Base-by-base conservation (phyloP, 371 early-diverging fungal genomes). In the Batkoa obscura region DNA sequence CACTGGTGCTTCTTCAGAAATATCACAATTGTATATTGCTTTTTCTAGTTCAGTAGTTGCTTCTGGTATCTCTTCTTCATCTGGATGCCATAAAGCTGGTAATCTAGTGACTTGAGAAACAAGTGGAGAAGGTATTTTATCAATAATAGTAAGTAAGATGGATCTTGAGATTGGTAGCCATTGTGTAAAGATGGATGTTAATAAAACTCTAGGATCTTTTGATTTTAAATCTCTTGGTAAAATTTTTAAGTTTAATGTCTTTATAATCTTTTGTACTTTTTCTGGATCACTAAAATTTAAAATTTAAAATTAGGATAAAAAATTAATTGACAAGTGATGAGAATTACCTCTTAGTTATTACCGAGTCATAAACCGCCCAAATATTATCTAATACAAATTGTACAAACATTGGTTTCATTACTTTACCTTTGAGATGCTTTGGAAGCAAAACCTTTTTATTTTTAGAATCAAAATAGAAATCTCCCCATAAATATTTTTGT, bases 381-480 rank as follows among this genome's bases (percentile, higher is more conserved):
- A 98, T 78, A 58, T 94, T 92, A 2, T 86, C 88, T 48, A 98
- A 67, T 5, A 89, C 85, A 52, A 98, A 80, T 65, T 96, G 96
- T 31, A 94, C 95, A 71, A 94, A 94, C 75, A 96, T 73, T 0
- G 96, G 94, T 61, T 91, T 90, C 59, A 90, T 62, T 1, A 70
- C 62, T 37, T 87, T 72, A 2, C 91, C 88, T 54, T 87, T 86
- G 32, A 86, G 63, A 48, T 84, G 87, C 63, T 88, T 91, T 43
- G 83, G 81, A 2, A 77, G 76, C 46, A 96, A 67, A 0, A 96
- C 85, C 3, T 88, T 80, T 58, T 90, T 94, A 17, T 84, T 79
- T 65, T 94, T 94, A 32, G 91, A 81, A 60, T 97, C 97, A 62
- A 94, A 75, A 65, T 89, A 97, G 66, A 77, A 92, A 60, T 96